phyloP scores from a whole-genome alignment of 352 stramenopile species.

The Globisporangium nagaii region DNA sequence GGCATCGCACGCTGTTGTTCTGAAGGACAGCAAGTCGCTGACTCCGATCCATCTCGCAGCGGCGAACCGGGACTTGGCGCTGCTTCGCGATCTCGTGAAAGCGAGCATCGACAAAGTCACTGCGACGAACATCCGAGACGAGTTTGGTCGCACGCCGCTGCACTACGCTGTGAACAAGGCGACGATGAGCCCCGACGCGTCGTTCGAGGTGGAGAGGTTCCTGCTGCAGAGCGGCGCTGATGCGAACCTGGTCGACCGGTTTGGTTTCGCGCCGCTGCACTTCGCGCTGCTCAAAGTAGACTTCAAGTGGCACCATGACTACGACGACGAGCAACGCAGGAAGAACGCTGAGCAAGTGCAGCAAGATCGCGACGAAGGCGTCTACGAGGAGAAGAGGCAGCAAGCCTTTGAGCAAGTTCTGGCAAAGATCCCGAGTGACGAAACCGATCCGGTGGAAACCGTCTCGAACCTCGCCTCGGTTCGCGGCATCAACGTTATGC shows the following conservation, averaged over 20 bases:
- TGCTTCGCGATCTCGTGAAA: conserved; percentile 46
- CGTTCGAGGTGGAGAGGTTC: conserved; percentile 73
- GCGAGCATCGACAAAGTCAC: conserved; percentile 23
- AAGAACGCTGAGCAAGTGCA: conserved; percentile 14
- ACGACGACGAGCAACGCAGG: conserved; percentile 29
- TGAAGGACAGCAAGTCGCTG: conserved; percentile 33
- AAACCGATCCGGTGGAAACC: conserved; percentile 71
- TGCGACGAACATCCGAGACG: conserved; percentile 47
- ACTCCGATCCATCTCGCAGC: conserved; percentile 61
- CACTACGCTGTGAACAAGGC: conserved; percentile 70
- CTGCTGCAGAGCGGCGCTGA: conserved; percentile 51
- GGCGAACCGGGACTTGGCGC: conserved; percentile 50
- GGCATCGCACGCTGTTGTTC: conserved; percentile 35
- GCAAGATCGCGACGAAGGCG: conserved; percentile 28
- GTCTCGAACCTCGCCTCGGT: conserved; percentile 63
- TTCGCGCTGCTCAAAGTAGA: conserved; percentile 69
- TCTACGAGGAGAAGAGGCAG: conserved; percentile 47
- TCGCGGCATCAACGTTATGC: conserved; percentile 28
- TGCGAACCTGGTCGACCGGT: conserved; percentile 48
- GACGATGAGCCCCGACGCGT: conserved; percentile 63
- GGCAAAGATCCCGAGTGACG: conserved; percentile 25
- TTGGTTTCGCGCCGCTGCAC: conserved; percentile 50
- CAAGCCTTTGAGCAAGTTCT: conserved; percentile 38
- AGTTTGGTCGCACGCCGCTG: conserved; percentile 49
- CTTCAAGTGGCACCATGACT: conserved; percentile 55